Evolutionary conservation across 2,329 filamentous ascomycete species (phyloP).

Genomic region (Ilyonectria destructans): DNA sequence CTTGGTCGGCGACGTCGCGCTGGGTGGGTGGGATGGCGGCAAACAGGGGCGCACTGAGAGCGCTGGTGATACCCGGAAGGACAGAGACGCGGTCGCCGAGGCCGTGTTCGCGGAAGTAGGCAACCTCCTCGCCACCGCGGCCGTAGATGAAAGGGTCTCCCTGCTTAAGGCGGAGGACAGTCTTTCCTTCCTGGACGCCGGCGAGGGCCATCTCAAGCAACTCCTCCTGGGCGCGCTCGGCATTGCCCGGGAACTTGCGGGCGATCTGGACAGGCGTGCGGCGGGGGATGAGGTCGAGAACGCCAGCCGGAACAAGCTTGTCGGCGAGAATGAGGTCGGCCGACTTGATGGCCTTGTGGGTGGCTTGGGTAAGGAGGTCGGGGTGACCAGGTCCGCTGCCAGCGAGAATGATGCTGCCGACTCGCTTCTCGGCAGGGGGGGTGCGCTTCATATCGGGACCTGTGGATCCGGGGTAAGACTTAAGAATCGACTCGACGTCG

Average conservation of each 20-base stretch:
- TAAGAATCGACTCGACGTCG: constrained; percentile 84
- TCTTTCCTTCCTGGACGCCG: constrained; percentile 77
- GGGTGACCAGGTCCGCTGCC: constrained; percentile 95
- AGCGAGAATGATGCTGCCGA: constrained; percentile 86
- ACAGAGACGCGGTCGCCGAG: constrained; percentile 77
- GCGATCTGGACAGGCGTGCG: constrained; percentile 93
- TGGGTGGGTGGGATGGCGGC: constrained; percentile 91
- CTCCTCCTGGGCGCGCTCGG: constrained; percentile 93
- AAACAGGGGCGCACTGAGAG: constrained; percentile 89
- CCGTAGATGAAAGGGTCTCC: constrained; percentile 98
- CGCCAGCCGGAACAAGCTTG: constrained; percentile 87
- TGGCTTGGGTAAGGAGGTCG: constrained; percentile 88
- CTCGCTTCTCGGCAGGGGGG: constrained; percentile 49
- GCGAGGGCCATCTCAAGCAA: constrained; percentile 84
- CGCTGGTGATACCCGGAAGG: constrained; percentile 91
- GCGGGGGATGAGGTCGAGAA: constrained; percentile 91
- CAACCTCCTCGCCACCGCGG: constrained; percentile 92
- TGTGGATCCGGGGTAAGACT: constrained; percentile 72
- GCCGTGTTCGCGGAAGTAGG: constrained; percentile 84
- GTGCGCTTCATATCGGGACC: constrained; percentile 42
- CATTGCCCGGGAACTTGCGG: constrained; percentile 97
- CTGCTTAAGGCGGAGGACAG: constrained; percentile 92
- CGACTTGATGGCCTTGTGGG: constrained; percentile 80
- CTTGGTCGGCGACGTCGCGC: constrained; percentile 90
- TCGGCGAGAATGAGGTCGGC: constrained; percentile 89